Evolutionary conservation across 805 yeast species (phyloP), one percentile per base, ranked within the genome.

Genomic region (Danielia reshetovae): DNA sequence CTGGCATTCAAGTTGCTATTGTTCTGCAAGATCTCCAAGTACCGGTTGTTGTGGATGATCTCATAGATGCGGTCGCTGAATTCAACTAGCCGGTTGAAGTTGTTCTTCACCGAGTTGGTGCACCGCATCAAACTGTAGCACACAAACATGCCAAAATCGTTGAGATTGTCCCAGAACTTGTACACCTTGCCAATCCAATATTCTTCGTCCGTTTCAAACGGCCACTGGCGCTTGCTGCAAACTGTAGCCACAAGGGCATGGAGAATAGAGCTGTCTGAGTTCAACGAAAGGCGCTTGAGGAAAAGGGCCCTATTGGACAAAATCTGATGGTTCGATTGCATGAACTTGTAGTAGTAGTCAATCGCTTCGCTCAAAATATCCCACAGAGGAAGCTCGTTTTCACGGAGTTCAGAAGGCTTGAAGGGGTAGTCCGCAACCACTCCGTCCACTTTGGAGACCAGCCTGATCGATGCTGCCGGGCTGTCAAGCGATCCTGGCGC

Each of bases 181-280:
- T 40, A 40, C 19, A 44, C 45, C 3, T 42, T 43, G 12, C 31
- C 35, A 11, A 57, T 33, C 62, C 64, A 59, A 25, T 35, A 35
- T 4, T 32, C 18, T 24, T 57, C 59, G 27, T 44, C 46, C n/a
- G 34, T 28, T 13, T 35, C 32, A 10, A 43, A 26, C 2, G 29
- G 34, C 29, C 44, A 29, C 9, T 16, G 15, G 4, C 15, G 28
- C 12, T 24, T 26, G n/a, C 15, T 18, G 28, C 55, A 50, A 16
- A 55, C 46, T 5, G 34, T 45, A 9, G 60, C 48, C 19, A 59
- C 43, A 2, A 59, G 39, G 8, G 58, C 55, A 31, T 58, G 62
- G 11, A 54, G 34, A 3, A 58, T 32, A 0, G 62, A 44, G 12
- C 53, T 32, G 16, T 55, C 58, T 4, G 42, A 32, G 11, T 42